Percentiles rank a stretch among this genome's conserved stretches.
Evolutionary conservation across 495 filamentous ascomycete genomes (phyloP).

Genomic region (Neurospora sp.): DNA sequence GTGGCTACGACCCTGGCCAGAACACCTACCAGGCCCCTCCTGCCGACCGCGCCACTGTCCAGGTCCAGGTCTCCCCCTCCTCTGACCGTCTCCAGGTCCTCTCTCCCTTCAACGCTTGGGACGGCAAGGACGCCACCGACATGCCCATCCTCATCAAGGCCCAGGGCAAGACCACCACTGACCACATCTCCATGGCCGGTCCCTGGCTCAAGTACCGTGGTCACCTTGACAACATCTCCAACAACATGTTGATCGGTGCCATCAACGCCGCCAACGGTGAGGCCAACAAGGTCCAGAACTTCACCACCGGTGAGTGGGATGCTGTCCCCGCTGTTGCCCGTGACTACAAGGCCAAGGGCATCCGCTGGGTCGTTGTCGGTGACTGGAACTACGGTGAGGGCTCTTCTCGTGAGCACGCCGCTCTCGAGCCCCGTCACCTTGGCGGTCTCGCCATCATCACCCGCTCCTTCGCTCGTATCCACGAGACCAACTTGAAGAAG

Average conservation of each 20-base stretch:
- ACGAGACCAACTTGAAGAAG: slow-evolving; percentile 99
- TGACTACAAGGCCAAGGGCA: slow-evolving; percentile 95
- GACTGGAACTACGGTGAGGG: slow-evolving; percentile 99
- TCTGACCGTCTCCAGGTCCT: slow-evolving; percentile 94
- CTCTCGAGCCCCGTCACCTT: slow-evolving; percentile 93
- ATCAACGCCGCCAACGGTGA: slow-evolving; percentile 92
- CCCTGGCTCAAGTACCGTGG: slow-evolving; percentile 99
- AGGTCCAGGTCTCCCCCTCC: slow-evolving; percentile 74
- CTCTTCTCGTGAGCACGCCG: slow-evolving; percentile 93
- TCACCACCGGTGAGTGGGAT: slow-evolving; percentile 68
- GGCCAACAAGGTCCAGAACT: slow-evolving; percentile 97
- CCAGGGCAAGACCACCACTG: slow-evolving; percentile 96
- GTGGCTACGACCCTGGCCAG: slow-evolving; percentile 84
- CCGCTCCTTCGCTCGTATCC: slow-evolving; percentile 94
- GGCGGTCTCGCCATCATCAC: slow-evolving; percentile 96
- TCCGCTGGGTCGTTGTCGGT: slow-evolving; percentile 96
- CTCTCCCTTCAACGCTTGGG: slow-evolving; percentile 75
- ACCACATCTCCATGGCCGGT: slow-evolving; percentile 99
- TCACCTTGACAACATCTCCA: slow-evolving; percentile 99
- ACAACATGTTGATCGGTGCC: slow-evolving; percentile 99
- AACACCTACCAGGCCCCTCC: slow-evolving; percentile 98
- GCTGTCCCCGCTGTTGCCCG: slow-evolving; percentile 90
- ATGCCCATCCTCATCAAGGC: slow-evolving; percentile 96
- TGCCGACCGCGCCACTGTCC: slow-evolving; percentile 57
- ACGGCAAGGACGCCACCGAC: slow-evolving; percentile 84